Evolutionary conservation across 2,329 filamentous ascomycete genomes (phyloP).

Genomic region (Cladosporium velox): DNA sequence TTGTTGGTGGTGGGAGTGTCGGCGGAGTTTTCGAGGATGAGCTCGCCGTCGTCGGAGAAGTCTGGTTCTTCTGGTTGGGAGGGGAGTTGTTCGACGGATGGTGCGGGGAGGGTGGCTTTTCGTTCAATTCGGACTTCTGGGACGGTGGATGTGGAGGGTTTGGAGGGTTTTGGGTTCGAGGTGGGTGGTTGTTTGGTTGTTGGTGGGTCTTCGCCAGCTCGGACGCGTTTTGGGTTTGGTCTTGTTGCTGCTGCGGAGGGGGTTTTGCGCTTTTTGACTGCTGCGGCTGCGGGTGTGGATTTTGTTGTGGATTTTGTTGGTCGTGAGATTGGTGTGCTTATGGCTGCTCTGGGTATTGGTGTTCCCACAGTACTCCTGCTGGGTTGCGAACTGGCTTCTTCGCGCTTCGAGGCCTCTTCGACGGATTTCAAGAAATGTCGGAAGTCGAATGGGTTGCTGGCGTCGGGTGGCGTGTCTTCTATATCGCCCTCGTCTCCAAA

Average conservation of each 20-base stretch:
- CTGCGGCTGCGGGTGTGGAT: constrained; percentile 19
- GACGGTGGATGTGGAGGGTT: constrained; percentile 20
- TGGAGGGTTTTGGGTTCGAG: constrained; percentile 16
- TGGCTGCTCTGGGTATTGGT: constrained; percentile 22
- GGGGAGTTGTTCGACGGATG: constrained; percentile 21
- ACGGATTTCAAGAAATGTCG: constrained; percentile 45
- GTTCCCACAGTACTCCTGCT: constrained; percentile 27
- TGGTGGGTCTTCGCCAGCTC: constrained; percentile 30
- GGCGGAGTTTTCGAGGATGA: constrained; percentile 38
- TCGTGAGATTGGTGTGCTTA: constrained; percentile 27
- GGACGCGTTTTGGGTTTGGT: constrained; percentile 31
- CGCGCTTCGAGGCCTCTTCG: constrained; percentile 24
- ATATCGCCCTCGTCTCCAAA: constrained; percentile 39
- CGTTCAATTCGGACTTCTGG: constrained; percentile 34
- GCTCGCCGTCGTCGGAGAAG: constrained; percentile 35
- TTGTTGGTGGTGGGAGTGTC: constrained; percentile 26
- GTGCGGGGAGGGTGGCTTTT: constrained; percentile 28
- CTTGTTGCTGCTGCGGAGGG: constrained; percentile 13
- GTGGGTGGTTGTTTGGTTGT: constrained; percentile 13
- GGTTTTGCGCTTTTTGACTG: constrained; percentile 17
- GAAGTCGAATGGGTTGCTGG: constrained; percentile 52
- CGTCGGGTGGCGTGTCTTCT: constrained; percentile 41
- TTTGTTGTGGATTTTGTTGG: constrained; percentile 22
- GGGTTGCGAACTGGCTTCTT: constrained; percentile 30
- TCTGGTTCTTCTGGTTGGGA: constrained; percentile 26